A percentile compares a stretch with the other conserved stretches of the same genome.
Conservation (phyloP, 2,329 filamentous ascomycete genomes). For the Pseudogymnoascus destructans region DNA sequence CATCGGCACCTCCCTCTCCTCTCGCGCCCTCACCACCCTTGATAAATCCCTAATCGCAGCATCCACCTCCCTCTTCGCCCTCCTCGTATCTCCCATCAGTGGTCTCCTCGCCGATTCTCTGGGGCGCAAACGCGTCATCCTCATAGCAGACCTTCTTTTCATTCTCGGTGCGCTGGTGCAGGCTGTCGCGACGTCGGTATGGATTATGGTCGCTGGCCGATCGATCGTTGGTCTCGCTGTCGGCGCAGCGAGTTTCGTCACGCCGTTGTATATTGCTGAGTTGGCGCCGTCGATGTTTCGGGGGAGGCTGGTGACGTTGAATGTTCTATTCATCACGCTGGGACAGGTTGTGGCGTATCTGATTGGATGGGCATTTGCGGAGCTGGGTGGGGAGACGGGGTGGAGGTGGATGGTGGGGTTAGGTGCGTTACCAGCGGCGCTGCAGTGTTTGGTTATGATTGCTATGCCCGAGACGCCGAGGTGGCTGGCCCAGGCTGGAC, state of each 20-base stretch:
- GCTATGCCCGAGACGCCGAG: slow-evolving; percentile 80
- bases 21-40: slow-evolving; percentile 42
- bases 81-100: slow-evolving; percentile 49
- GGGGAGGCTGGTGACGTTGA: slow-evolving; percentile 69
- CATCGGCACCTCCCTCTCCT: slow-evolving; percentile 45
- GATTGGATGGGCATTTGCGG: slow-evolving; percentile 60
- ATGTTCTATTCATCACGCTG: slow-evolving; percentile 70
- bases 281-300: slow-evolving; percentile 63
- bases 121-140: slow-evolving; percentile 49
- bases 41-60: slow-evolving; percentile 61
- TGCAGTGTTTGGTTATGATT: slow-evolving; percentile 56
- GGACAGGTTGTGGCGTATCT: slow-evolving; percentile 85
- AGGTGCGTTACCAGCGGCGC: slow-evolving; percentile 59
- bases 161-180: slow-evolving; percentile 54
- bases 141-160: slow-evolving; percentile 55
- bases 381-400: slow-evolving; percentile 40
- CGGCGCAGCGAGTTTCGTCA: slow-evolving; percentile 66
- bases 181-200: slow-evolving; percentile 43
- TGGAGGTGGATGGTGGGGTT: slow-evolving; percentile 92
- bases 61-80: slow-evolving; percentile 53
- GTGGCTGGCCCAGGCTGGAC: slow-evolving; percentile 64
- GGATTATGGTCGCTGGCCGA: slow-evolving; percentile 53
- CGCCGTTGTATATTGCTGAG: slow-evolving; percentile 81
- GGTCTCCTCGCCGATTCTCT: slow-evolving; percentile 49
- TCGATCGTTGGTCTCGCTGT: slow-evolving; percentile 60